These are phyloP conservation scores for Neostapfia colusana DNA, from an alignment of 176 grass and related monocot species.

Conservation along the genomic window DNA sequence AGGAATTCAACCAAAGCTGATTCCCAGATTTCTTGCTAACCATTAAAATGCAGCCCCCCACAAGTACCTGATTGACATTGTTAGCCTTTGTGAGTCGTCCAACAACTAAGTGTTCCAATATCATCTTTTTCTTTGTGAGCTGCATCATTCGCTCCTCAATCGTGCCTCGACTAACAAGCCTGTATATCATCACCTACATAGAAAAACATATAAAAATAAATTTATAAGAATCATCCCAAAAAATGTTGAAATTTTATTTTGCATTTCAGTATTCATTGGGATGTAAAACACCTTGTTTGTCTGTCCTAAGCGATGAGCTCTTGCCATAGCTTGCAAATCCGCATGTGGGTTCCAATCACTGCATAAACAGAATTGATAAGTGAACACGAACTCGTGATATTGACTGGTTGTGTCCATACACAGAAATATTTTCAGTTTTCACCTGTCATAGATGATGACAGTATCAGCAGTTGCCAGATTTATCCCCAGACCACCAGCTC, in stretches of 20 bases:
- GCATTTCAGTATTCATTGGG: conserved; percentile 21
- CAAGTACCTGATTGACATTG: conserved; percentile 89
- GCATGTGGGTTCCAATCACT: conserved; percentile 97
- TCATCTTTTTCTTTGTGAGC: conserved; percentile 99
- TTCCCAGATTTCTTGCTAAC: conserved; percentile 1
- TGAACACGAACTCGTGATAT: conserved; percentile 30
- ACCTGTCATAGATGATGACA: conserved; percentile 99
- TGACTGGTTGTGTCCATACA: conserved; percentile 14
- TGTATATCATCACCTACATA: conserved; percentile 99
- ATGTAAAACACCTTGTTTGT: conserved; percentile 76
- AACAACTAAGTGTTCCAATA: conserved; percentile 97
- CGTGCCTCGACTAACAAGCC: conserved; percentile 96
- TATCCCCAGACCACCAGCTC: conserved; percentile 98
- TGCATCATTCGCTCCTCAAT: conserved; percentile 99
- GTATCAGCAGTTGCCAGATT: conserved; percentile 99
- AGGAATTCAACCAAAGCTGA: conserved; percentile 14
- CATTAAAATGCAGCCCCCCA: conserved; percentile 10
- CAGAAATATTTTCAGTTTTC: conserved; percentile 35
- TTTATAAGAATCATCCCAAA: background rate
- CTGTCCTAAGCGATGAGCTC: conserved; percentile 98
- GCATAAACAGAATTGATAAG: conserved; percentile 22
- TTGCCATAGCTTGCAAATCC: conserved; percentile 98
- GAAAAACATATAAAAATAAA: conserved; percentile 16
- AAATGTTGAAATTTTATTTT: background rate
- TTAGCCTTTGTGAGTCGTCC: conserved; percentile 81